These are phyloP conservation scores for Myriosclerotinia duriaeana DNA, from an alignment of 2,329 filamentous ascomycete species.

Conservation along the genomic window DNA sequence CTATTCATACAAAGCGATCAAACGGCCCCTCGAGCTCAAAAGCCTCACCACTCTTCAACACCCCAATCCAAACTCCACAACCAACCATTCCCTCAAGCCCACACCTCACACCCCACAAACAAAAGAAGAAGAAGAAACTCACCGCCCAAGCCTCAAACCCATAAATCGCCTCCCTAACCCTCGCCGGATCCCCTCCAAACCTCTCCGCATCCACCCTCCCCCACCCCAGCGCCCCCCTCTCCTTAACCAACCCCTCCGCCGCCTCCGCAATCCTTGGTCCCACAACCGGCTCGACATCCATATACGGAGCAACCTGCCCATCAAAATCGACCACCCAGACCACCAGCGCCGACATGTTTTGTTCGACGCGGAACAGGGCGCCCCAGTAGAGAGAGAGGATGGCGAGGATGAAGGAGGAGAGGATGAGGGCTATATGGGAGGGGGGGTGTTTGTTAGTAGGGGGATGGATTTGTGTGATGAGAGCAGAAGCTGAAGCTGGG, in stretches of 20 bases:
- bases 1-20: too few species aligned
- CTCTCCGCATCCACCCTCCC: conserved; percentile 3
- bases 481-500: conserved; percentile 42
- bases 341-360: conserved; percentile 49
- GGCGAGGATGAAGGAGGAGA: conserved; percentile 25
- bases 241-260: conserved; percentile 45
- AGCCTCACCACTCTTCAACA: too few species aligned
- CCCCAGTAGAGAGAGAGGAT: conserved; percentile 63
- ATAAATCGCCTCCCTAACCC: not conserved
- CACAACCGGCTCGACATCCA: conserved; percentile 51
- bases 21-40: too few species aligned
- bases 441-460: not conserved
- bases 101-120: too few species aligned
- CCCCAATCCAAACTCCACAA: too few species aligned
- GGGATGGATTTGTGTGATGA: not conserved
- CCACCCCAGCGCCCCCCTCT: conserved; percentile 10
- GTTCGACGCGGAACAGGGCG: conserved; percentile 52
- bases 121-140: not conserved
- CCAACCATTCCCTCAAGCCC: too few species aligned
- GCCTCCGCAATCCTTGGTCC: conserved; percentile 53
- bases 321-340: conserved; percentile 66
- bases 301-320: conserved; percentile 53
- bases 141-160: conserved; percentile 14
- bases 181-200: conserved; percentile 7
- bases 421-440: conserved; percentile 1